Percentiles rank a stretch among this genome's conserved stretches.
Conservation (phyloP, 768 basidiomycete species). For the Gloeopeniophorella convolvens region DNA sequence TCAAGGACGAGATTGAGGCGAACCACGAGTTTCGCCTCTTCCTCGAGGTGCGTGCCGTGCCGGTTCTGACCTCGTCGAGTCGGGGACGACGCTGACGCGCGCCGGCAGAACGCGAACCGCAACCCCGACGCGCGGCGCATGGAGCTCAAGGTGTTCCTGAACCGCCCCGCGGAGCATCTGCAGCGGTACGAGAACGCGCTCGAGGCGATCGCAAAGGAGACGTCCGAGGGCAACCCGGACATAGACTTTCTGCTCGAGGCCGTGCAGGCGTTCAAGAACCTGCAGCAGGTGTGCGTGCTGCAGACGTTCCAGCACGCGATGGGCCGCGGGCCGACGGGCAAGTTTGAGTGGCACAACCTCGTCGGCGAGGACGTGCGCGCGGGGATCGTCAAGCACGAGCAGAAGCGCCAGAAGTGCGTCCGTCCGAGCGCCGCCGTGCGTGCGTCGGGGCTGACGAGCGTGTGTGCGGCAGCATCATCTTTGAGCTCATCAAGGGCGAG, state of each 20-base stretch:
- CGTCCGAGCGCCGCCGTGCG: not conserved
- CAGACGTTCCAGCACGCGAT: slow-evolving; percentile 88
- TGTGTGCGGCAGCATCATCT: slow-evolving; percentile 67
- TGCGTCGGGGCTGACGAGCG: not conserved
- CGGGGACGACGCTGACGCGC: slow-evolving; percentile 5
- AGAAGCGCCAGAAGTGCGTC: slow-evolving; percentile 78
- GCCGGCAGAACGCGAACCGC: slow-evolving; percentile 35
- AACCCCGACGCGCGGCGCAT: slow-evolving; percentile 52
- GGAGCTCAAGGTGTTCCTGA: slow-evolving; percentile 75
- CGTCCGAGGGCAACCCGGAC: slow-evolving; percentile 74
- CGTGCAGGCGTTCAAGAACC: slow-evolving; percentile 72
- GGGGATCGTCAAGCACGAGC: slow-evolving; percentile 61
- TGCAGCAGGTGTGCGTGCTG: slow-evolving; percentile 76
- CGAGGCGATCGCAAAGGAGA: slow-evolving; percentile 82
- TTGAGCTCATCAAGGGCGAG: slow-evolving; percentile 92
- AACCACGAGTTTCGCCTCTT: slow-evolving; percentile 82
- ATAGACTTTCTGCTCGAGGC: slow-evolving; percentile 79
- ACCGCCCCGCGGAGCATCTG: slow-evolving; percentile 72
- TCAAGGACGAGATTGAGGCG: slow-evolving; percentile 79
- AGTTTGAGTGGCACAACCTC: slow-evolving; percentile 89
- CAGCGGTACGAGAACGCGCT: slow-evolving; percentile 81
- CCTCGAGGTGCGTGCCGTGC: slow-evolving; percentile 61
- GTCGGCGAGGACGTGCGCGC: slow-evolving; percentile 62
- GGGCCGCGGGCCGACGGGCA: slow-evolving; percentile 71
- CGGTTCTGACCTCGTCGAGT: not conserved